A percentile compares a stretch with the other conserved stretches of the same genome.
Conservation (phyloP, 2,329 filamentous ascomycete species). For the Hypocreales sp. region DNA sequence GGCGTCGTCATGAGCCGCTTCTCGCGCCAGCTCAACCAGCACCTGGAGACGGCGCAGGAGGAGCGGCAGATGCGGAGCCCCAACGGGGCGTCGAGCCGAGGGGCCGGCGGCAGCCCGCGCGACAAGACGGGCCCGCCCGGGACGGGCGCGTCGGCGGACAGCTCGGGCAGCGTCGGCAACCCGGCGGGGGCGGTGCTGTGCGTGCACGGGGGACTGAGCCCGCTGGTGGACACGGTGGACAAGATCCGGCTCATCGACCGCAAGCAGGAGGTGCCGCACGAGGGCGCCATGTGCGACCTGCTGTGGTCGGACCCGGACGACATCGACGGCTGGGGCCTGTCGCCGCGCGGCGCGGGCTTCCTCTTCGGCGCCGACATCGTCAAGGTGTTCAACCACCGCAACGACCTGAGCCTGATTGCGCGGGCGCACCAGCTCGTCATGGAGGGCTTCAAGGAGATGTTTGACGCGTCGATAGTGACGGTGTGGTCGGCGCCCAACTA, state of each 20-base stretch:
- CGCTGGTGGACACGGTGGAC: constrained; percentile 83
- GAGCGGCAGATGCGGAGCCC: constrained; percentile 4
- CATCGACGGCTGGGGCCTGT: constrained; percentile 92
- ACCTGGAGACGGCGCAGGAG: constrained; percentile 8
- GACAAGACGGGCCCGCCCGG: constrained; percentile 54
- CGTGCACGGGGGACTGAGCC: constrained; percentile 86
- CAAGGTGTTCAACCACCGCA: constrained; percentile 87
- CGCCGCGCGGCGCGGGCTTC: constrained; percentile 86
- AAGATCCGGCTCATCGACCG: constrained; percentile 90
- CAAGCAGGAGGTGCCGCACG: constrained; percentile 96
- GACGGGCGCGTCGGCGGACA: constrained; percentile 60
- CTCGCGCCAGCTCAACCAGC: constrained; percentile 28
- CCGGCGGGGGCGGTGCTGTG: constrained; percentile 76
- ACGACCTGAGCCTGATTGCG: constrained; percentile 83
- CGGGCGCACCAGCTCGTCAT: constrained; percentile 95
- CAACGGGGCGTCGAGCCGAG: constrained; percentile 6
- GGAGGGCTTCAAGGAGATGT: constrained; percentile 99
- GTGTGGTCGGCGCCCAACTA: constrained; percentile 99
- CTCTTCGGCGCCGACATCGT: constrained; percentile 93
- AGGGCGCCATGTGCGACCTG: constrained; percentile 97
- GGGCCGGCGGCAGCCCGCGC: no score
- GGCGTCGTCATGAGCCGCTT: constrained; percentile 66
- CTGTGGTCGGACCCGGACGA: constrained; percentile 98
- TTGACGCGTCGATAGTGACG: constrained; percentile 86
- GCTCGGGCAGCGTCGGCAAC: constrained; percentile 47